These are phyloP conservation scores for fission yeast (Schizosaccharomyces pombe) DNA, from an alignment of 805 yeast species.

Conservation along the genomic window DNA sequence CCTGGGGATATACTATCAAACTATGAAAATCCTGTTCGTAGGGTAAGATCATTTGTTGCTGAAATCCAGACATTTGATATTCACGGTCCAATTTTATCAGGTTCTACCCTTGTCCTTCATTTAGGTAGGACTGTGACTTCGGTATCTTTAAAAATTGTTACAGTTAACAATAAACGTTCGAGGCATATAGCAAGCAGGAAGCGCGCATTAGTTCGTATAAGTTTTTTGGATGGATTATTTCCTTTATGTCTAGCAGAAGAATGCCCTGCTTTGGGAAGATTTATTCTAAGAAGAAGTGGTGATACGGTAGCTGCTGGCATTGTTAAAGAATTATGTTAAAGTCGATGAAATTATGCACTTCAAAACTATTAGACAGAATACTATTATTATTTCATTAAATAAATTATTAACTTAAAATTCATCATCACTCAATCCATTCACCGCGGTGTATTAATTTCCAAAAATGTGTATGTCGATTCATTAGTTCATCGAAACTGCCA, in stretches of 20 bases:
- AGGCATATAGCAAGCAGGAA: conserved; percentile 30
- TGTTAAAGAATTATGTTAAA: not conserved
- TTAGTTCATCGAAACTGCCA: conserved; percentile 6
- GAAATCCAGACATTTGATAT: conserved; percentile 41
- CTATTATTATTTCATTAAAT: not conserved
- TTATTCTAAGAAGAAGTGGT: conserved; percentile 50
- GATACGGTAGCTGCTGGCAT: conserved; percentile 42
- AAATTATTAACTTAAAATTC: not conserved
- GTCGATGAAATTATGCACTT: not conserved
- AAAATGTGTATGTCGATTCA: not conserved
- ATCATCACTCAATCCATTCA: not conserved
- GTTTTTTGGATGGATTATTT: conserved; percentile 23
- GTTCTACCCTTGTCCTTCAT: conserved; percentile 56
- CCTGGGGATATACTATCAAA: conserved; percentile 46
- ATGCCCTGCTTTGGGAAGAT: conserved; percentile 33
- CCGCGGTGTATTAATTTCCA: not conserved
- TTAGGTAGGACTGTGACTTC: conserved; percentile 53
- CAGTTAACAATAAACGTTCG: conserved; percentile 20
- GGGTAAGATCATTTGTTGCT: conserved; percentile 29
- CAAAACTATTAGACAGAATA: not conserved
- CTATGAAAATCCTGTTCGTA: conserved; percentile 23
- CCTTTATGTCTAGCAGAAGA: conserved; percentile 30
- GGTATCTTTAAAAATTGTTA: conserved; percentile 33
- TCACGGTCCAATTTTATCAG: conserved; percentile 51
- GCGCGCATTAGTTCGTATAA: conserved; percentile 28